Percentiles rank a stretch among this genome's conserved stretches.
phyloP scores from a whole-genome alignment of 768 basidiomycete species.

The Suillus tomentosus region DNA sequence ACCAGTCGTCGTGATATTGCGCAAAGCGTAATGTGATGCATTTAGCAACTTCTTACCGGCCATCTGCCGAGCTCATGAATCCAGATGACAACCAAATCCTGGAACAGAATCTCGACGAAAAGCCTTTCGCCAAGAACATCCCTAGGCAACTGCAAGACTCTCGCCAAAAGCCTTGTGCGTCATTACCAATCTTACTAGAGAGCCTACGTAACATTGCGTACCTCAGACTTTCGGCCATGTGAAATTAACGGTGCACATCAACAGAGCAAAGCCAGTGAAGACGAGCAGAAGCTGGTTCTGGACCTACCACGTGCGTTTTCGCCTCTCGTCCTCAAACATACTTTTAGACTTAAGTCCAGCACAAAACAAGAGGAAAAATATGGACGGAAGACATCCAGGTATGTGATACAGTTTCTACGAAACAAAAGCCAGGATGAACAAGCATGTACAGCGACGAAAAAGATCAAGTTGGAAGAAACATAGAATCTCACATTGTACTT shows the following conservation, averaged over 20 bases:
- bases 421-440: background rate
- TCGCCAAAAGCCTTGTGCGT: background rate
- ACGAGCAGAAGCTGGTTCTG: background rate
- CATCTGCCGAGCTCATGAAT: constrained; percentile 17
- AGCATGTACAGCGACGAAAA: constrained; percentile 3
- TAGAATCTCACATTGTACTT: constrained; percentile 4
- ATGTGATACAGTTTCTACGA: background rate
- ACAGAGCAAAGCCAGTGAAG: background rate
- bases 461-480: constrained; percentile 11
- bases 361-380: constrained; percentile 8
- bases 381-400: background rate
- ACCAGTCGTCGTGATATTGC: background rate
- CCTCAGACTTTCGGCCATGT: constrained; percentile 14
- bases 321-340: background rate
- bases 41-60: constrained; percentile 9
- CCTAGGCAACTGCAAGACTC: background rate
- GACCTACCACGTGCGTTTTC: background rate
- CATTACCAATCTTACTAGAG: background rate
- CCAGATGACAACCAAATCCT: constrained; percentile 9
- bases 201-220: background rate
- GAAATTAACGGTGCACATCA: constrained; percentile 6
- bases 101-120: constrained; percentile 4
- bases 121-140: background rate
- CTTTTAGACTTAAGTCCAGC: background rate
- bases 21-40: background rate